Conservation (phyloP, 106 monocot genomes). For the Xerophyta viscosa region DNA sequence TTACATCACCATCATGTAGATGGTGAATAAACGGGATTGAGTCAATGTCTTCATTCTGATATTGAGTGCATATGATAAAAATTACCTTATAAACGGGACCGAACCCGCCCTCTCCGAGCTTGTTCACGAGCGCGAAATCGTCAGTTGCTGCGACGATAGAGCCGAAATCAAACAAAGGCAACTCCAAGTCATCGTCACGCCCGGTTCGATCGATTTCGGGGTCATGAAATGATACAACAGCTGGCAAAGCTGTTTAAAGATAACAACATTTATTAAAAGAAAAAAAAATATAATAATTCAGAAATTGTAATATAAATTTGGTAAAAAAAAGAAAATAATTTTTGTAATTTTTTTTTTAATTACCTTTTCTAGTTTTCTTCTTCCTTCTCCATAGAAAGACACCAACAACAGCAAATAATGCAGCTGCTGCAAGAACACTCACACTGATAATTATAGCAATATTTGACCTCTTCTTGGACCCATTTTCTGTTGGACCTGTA, state of each 20-base stretch:
- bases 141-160: neutral
- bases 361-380: neutral
- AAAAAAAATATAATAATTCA: neutral
- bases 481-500: neutral
- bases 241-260: neutral
- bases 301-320: neutral
- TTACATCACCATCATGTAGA: neutral
- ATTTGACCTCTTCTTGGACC: neutral
- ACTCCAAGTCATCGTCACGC: neutral
- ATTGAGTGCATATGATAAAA: too few relatives aligned
- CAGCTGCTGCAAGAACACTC: neutral
- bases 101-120: slow-evolving; percentile 13
- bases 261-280: neutral
- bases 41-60: too few relatives aligned
- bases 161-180: slow-evolving; percentile 6
- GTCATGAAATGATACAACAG: neutral
- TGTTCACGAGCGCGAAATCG: slow-evolving; percentile 4
- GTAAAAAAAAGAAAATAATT: too few relatives aligned
- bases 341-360: neutral
- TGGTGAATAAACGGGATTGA: neutral
- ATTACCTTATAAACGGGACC: slow-evolving; percentile 7
- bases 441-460: neutral
- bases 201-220: neutral
- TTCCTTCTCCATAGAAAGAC: neutral
- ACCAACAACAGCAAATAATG: neutral